Evolutionary conservation across 345 rosid genomes (phyloP), one percentile per base, ranked within the genome.

Genomic region (Aurinia saxatilis): DNA sequence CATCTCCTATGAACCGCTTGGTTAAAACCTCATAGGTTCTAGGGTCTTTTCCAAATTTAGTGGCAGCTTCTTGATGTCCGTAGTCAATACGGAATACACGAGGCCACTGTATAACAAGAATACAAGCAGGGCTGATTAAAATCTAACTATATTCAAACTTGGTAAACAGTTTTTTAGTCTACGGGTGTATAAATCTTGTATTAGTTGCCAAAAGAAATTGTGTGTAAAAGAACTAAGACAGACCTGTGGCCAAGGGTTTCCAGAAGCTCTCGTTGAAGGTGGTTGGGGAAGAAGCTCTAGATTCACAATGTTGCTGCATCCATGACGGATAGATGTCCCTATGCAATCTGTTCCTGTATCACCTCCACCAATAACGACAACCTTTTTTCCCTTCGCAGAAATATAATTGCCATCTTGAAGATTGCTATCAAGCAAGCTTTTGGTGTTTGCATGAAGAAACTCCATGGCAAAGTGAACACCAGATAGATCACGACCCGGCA

Each of bases 201-300:
- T 23, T 23, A 36, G 16, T 3, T 10, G 6, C 5, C 9, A 12
- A 47, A 48, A 47, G 23, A 50, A 50, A 37, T 10, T 39, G 16
- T 7, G 33, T 35, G 31, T 14, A 38, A n/a, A 10, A 7, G 1
- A 54, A 19, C 8, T 8, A 57, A 47, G 25, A 34, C 61, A 53
- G 59, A 93, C 99, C 96, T 95, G 99, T 30, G 99, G 99, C 99
- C 99, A 95, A n/a, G 98, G 99, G 80, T 95, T 95, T 70, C 96
- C 96, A 15, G 95, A 85, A 57, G 95, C 97, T 77, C 99, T 83
- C 3, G 75, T 73, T 66, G 30, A 54, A 11, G 99, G 98, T 31
- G 99, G 98, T 77, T 84, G 82, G 36, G 99, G 91, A 56, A 90
- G 91, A 64, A 95, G 97, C 82, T 95, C 99, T 5, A 95, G 77